These are phyloP conservation scores for Penicillium canescens DNA, from an alignment of 495 filamentous ascomycete genomes.

Conservation along the genomic window DNA sequence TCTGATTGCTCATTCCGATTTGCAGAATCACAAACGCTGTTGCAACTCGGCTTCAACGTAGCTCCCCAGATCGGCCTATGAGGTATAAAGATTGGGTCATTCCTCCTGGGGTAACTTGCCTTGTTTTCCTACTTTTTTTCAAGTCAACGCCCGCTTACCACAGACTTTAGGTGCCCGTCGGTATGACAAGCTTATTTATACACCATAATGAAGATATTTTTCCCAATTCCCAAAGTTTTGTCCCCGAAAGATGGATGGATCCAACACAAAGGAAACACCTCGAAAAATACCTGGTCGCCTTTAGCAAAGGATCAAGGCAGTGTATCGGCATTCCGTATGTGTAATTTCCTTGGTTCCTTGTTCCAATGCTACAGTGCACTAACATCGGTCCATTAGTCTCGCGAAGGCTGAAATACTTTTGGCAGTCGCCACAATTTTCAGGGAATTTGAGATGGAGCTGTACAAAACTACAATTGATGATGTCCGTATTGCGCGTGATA, in stretches of 20 bases:
- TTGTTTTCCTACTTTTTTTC: not conserved
- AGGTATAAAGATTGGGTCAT: slow-evolving; percentile 45
- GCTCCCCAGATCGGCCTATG: slow-evolving; percentile 35
- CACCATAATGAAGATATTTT: slow-evolving; percentile 44
- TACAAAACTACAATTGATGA: slow-evolving; percentile 38
- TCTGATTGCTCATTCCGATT: not conserved
- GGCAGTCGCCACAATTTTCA: slow-evolving; percentile 24
- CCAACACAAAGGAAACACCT: slow-evolving; percentile 30
- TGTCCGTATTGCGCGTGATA: slow-evolving; percentile 22
- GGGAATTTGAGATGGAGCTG: slow-evolving; percentile 34
- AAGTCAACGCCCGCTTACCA: not conserved
- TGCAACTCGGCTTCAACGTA: slow-evolving; percentile 33
- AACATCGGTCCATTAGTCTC: slow-evolving; percentile 19
- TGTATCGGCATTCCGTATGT: slow-evolving; percentile 53
- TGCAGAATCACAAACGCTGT: slow-evolving; percentile 31
- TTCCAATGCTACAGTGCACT: not conserved
- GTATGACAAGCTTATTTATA: slow-evolving; percentile 41
- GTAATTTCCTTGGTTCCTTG: not conserved
- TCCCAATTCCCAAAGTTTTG: slow-evolving; percentile 38
- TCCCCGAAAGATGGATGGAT: slow-evolving; percentile 45
- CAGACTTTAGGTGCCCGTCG: slow-evolving; percentile 32
- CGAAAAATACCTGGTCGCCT: slow-evolving; percentile 47
- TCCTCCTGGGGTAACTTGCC: slow-evolving; percentile 36
- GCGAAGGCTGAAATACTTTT: slow-evolving; percentile 36
- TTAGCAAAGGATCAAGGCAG: slow-evolving; percentile 46